Percentiles rank a stretch among this genome's conserved stretches.
These are phyloP conservation scores for Sedum album DNA, from an alignment of 164 flowering plant species.

Conservation along the genomic window DNA sequence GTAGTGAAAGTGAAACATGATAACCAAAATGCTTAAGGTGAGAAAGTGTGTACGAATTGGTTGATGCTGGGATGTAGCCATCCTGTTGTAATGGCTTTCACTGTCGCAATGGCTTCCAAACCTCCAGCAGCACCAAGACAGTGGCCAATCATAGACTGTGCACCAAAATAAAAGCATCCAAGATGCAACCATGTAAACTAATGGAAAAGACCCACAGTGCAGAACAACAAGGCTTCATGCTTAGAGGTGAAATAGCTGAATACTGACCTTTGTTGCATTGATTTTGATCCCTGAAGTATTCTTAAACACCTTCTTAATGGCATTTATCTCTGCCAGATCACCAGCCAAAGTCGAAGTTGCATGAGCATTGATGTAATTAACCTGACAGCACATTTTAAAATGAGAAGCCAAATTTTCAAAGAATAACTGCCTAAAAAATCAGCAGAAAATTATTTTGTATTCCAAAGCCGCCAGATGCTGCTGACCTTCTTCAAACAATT, in stretches of 20 bases:
- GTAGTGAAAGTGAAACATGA: not conserved
- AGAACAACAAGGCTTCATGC: too few species aligned
- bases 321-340: slow-evolving; percentile 46
- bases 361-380: slow-evolving; percentile 25
- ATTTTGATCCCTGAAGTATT: slow-evolving; percentile 75
- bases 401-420: not conserved
- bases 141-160: slow-evolving; percentile 95
- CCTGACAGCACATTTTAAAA: slow-evolving; percentile 35
- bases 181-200: not conserved
- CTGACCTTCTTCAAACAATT: not conserved
- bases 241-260: not conserved
- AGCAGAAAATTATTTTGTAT: not conserved
- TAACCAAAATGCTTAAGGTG: not conserved
- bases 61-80: slow-evolving; percentile 92
- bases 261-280: slow-evolving; percentile 81
- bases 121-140: slow-evolving; percentile 98
- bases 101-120: slow-evolving; percentile 89
- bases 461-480: not conserved
- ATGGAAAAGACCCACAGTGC: not conserved
- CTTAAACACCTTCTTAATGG: slow-evolving; percentile 87
- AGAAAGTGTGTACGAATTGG: slow-evolving; percentile 48
- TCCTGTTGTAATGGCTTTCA: slow-evolving; percentile 81
- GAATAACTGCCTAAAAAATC: not conserved
- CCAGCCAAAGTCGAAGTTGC: not conserved
- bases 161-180: not conserved